Base-by-base conservation (phyloP, 2,329 filamentous ascomycete genomes). In the Aspergillus neotritici region DNA sequence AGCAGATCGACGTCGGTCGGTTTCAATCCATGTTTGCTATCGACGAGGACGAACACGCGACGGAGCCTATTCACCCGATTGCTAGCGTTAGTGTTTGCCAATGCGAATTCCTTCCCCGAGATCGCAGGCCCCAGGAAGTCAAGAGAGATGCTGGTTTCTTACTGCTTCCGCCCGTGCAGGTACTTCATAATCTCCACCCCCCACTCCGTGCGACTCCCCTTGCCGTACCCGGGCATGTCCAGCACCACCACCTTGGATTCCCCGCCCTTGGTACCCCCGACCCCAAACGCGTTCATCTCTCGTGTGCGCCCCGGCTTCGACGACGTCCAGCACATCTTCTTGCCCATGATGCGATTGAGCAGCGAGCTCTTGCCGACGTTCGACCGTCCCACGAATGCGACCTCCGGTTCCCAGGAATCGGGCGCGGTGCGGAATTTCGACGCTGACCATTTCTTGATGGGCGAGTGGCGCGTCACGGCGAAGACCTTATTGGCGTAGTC, bases 201-300 rank as follows among this genome's bases (percentile, higher is more conserved):
- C 82, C 83, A 86, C 53, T 79, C 76, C 7, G 70, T 62, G 29
- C 75, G 65, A 55, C 78, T 80, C 1, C 76, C 81, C 44, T 78
- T 74, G 4, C 83, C 83, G 56, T 87, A 87, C 0, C 83, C 83
- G 1, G 83, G 84, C 76, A 84, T 84, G 61, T 87, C 83, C 14
- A 87, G 69, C 29, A 87, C 71, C 0, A 82, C 74, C 21, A 84
- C 57, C 50, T 69, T 73, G 13, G 63, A 60, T 46, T 69, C 60
- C 40, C 68, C 65, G 7, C 61, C 63, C 41, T 64, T 72, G 36
- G 61, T 66, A n/a, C 69, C 67, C n/a, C 79, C 72, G 14, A 84
- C 70, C 2, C 75, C 77, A 59, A 82, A 86, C 0, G 79, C 78
- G 50, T 84, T 84, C 79, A 86, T 83, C 13, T 76, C 75, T 47